Evolutionary conservation across 2,329 filamentous ascomycete species (phyloP), one percentile per base, ranked within the genome.

Genomic region (Neoscytalidium dimidiatum): DNA sequence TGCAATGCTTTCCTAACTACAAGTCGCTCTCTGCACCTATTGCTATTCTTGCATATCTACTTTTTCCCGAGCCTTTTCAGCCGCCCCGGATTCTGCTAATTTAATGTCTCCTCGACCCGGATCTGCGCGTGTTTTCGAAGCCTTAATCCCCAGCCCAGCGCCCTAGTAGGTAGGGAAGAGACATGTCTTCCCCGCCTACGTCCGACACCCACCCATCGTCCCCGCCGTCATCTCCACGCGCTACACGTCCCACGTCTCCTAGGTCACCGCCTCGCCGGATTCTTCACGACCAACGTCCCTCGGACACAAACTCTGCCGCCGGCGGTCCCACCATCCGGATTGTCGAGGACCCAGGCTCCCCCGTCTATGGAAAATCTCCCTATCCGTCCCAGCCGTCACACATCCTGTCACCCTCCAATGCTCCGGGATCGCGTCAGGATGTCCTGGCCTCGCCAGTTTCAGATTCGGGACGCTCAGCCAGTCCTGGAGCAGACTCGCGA

Each of bases 321-420:
- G 68, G 74, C n/a, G 71, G 73, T 49, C 74, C 78, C 23, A 79
- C 76, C 35, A 80, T 79, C 51, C 77, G 78, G 69, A 73, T 79
- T 66, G 76, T 79, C 43, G 71, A 77, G 33, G 75, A 79, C 62
- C 69, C 74, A 56, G 73, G 70, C 19, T 67, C 73, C 41, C 68
- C 52, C n/a, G 69, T 74, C 67, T 79, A 79, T 70, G 72, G 73
- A 56, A 79, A 79, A 71, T 74, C 71, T 62, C 77, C 38, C 62
- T 75, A 78, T 66, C 76, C 77, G 51, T 75, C 71, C 65, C 72
- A 77, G 67, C 71, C 77, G 56, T 76, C 77, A 62, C 78, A 79
- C 56, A 72, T 79, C 65, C 71, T 79, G 64, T 61, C 63, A 26
- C 71, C 74, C 56, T 75, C 77, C 69, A 73, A 74, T 70, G 69